Evolutionary conservation across 352 stramenopile genomes (phyloP).

Genomic region (Elongisporangium anandrum): DNA sequence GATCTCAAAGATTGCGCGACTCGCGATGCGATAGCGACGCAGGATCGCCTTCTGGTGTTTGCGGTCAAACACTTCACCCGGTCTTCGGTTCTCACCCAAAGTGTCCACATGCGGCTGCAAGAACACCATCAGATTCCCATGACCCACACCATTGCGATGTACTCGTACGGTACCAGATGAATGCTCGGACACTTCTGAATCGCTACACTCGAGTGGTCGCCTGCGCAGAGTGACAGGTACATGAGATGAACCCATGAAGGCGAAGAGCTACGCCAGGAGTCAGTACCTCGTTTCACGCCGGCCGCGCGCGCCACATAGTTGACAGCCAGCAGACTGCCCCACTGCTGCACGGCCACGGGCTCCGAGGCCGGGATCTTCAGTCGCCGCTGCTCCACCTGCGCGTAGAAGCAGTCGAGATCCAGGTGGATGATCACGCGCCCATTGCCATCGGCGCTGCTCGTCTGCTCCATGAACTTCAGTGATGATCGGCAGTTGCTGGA

Average conservation of each 20-base stretch:
- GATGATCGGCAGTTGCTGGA: background rate
- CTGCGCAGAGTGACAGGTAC: slow-evolving; percentile 13
- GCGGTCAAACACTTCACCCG: slow-evolving; percentile 55
- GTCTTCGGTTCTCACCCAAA: slow-evolving; percentile 67
- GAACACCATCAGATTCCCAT: background rate
- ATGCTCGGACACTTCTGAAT: slow-evolving; percentile 76
- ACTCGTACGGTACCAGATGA: slow-evolving; percentile 43
- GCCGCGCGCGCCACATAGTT: slow-evolving; percentile 80
- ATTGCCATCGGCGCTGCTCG: background rate
- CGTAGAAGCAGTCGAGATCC: slow-evolving; percentile 88
- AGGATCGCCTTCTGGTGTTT: slow-evolving; percentile 82
- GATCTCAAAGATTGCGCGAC: slow-evolving; percentile 72
- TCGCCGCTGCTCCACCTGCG: slow-evolving; percentile 75
- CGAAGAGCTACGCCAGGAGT: background rate
- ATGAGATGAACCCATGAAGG: background rate
- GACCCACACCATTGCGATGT: too few relatives aligned
- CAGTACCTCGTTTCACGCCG: slow-evolving; percentile 49
- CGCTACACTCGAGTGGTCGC: slow-evolving; percentile 54
- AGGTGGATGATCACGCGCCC: slow-evolving; percentile 76
- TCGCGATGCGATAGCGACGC: slow-evolving; percentile 72
- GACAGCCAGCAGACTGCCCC: slow-evolving; percentile 77
- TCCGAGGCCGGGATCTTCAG: slow-evolving; percentile 58
- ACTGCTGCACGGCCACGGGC: slow-evolving; percentile 81
- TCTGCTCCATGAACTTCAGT: background rate
- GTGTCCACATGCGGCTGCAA: slow-evolving; percentile 78